Evolutionary conservation across 805 yeast species (phyloP), one percentile per base, ranked within the genome.

Genomic region (Wickerhamomyces chambardii): DNA sequence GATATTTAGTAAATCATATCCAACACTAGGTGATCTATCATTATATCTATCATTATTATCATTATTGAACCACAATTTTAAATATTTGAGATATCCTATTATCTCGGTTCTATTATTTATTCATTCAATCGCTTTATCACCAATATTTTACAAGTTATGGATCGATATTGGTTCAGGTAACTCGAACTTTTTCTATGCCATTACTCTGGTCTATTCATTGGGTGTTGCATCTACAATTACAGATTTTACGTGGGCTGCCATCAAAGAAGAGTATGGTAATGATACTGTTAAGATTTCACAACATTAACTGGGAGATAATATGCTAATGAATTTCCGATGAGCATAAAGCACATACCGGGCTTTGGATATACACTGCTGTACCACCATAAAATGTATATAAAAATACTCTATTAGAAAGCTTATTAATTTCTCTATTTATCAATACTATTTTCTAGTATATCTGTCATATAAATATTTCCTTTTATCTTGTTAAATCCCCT

Each of bases 101-200:
- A 58, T 77, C 17, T 67, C 75, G 26, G 65, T 68, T 3, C 55
- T 84, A 29, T 65, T 76, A 8, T 61, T 83, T 32, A 42, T 73
- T 7, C 77, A 72, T 41, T 66, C 80, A 17, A 58, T 83, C 17
- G 64, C 84, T 2, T 66, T 92, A 32, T 75, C 92, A 5, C 97
- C 97, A 2, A 77, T 85, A 9, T 92, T 90, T 55, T 87, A 87
- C 61, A 86, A 86, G 56, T 71, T 92, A 40, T 92, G 99, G 99
- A 84, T 90, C 45, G 82, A 80, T 39, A 66, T 85, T 38, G 96
- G 96, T 12, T 85, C 92, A 24, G 99, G 98, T 19, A 92, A 92
- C 60, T 79, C 96, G 35, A 92, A 92, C 58, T 92, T 92, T 64
- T 92, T 87, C 63, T 92, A 90, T 62, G 96, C 97, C 28, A 83